phyloP scores from a whole-genome alignment of 108 stramenopile genomes.

The Cyclotella cryptica region DNA sequence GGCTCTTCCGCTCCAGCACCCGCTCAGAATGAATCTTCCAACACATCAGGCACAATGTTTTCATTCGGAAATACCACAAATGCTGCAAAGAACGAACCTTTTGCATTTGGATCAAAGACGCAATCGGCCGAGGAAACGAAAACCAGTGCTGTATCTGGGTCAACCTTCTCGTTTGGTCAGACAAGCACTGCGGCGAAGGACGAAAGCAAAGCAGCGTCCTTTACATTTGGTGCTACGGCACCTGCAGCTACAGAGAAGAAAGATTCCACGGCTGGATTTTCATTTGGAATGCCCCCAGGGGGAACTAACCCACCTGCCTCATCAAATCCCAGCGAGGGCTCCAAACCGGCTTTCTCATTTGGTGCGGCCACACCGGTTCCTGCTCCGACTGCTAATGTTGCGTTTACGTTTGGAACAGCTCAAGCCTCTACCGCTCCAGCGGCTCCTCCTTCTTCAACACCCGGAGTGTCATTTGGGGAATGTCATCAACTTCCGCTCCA shows the following conservation, averaged over 20 bases:
- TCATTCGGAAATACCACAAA: too few relatives aligned
- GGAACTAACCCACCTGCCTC: constrained; percentile 7
- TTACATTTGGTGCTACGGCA: constrained; percentile 1
- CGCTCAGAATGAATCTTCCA: too few relatives aligned
- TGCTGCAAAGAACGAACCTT: not conserved
- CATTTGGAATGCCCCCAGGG: constrained; percentile 1
- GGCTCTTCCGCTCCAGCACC: too few relatives aligned
- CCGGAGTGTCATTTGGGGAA: constrained; percentile 19
- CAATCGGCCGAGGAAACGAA: not conserved
- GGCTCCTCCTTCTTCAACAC: not conserved
- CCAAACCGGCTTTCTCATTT: constrained; percentile 14
- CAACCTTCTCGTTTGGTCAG: not conserved
- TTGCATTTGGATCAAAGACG: constrained; percentile 6
- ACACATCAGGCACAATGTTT: too few relatives aligned
- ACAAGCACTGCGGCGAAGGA: not conserved
- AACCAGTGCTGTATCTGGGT: not conserved
- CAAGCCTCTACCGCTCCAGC: not conserved
- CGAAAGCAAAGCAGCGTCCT: not conserved
- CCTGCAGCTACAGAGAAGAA: not conserved
- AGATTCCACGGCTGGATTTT: not conserved
- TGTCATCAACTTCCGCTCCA: not conserved
- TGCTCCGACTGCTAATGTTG: not conserved
- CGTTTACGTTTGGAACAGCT: not conserved
- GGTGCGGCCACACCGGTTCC: not conserved
- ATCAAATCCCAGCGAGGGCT: not conserved